Conservation (phyloP, 176 grass and related monocot genomes). For the Ampelocalamus luodianensis region DNA sequence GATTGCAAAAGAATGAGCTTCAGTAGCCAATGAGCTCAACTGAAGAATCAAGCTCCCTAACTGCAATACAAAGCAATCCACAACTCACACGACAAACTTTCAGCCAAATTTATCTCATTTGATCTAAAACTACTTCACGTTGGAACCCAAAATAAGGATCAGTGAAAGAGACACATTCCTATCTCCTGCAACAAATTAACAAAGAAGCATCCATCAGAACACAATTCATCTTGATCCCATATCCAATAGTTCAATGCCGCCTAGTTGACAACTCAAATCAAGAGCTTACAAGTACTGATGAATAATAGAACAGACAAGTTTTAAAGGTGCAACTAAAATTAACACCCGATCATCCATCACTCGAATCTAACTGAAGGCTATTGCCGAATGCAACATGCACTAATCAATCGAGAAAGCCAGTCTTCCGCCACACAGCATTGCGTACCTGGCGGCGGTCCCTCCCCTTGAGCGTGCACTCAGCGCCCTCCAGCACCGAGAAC, state of each 20-base stretch:
- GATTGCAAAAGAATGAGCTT: neutral
- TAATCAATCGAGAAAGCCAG: slow-evolving; percentile 84
- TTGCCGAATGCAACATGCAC: slow-evolving; percentile 24
- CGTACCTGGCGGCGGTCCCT: slow-evolving; percentile 84
- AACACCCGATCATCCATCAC: slow-evolving; percentile 43
- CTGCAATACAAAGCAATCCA: neutral
- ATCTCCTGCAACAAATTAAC: neutral
- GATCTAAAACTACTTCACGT: neutral
- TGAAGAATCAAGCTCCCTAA: neutral
- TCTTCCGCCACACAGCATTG: slow-evolving; percentile 80
- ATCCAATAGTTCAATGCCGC: slow-evolving; percentile 9
- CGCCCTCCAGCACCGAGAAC: slow-evolving; percentile 80
- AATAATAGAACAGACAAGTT: slow-evolving; percentile 1
- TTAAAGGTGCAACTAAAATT: slow-evolving; percentile 49
- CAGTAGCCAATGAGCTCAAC: neutral
- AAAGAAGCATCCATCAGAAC: neutral
- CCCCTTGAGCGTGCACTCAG: slow-evolving; percentile 83
- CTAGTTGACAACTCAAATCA: neutral
- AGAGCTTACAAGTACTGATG: slow-evolving; percentile 22
- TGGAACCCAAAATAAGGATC: neutral
- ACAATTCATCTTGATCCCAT: slow-evolving; percentile 13
- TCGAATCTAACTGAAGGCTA: slow-evolving; percentile 1
- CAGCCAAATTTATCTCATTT: neutral
- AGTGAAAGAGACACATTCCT: neutral
- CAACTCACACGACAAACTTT: neutral